Evolutionary conservation across 2,329 filamentous ascomycete species (phyloP).

Genomic region (Nannizziopsis arthrosporioides): DNA sequence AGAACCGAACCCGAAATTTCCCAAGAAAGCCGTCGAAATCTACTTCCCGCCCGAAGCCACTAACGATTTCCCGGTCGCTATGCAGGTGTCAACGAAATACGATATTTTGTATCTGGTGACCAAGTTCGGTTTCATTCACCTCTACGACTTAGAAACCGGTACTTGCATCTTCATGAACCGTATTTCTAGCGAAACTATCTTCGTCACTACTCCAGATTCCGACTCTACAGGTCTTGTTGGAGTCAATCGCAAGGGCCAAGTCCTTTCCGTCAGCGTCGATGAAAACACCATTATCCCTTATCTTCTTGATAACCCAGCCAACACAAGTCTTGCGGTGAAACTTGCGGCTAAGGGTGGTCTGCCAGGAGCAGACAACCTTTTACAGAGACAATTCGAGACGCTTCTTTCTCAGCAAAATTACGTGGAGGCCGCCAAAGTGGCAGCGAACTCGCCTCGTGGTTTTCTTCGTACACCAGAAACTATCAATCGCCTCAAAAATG

Average conservation of each 20-base stretch:
- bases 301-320: slow-evolving; percentile 89
- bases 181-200: slow-evolving; percentile 98
- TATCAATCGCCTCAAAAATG: slow-evolving; percentile 87
- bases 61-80: slow-evolving; percentile 95
- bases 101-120: slow-evolving; percentile 95
- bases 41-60: slow-evolving; percentile 93
- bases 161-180: slow-evolving; percentile 99
- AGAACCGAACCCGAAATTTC: slow-evolving; percentile 74
- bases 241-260: slow-evolving; percentile 95
- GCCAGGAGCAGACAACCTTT: slow-evolving; percentile 86
- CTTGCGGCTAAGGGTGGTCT: slow-evolving; percentile 88
- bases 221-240: slow-evolving; percentile 81
- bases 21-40: slow-evolving; percentile 93
- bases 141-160: slow-evolving; percentile 93
- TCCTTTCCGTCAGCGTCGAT: slow-evolving; percentile 85
- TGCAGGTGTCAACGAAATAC: slow-evolving; percentile 95
- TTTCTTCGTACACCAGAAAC: slow-evolving; percentile 91
- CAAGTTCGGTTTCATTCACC: slow-evolving; percentile 97
- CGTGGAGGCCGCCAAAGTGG: slow-evolving; percentile 82
- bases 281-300: slow-evolving; percentile 87
- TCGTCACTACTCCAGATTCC: slow-evolving; percentile 76
- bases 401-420: slow-evolving; percentile 71
- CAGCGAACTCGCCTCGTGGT: slow-evolving; percentile 88
- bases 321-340: slow-evolving; percentile 87
- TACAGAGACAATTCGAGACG: slow-evolving; percentile 84